phyloP scores from a whole-genome alignment of 2,329 filamentous ascomycete species.

The Fusarium cyanostomum region DNA sequence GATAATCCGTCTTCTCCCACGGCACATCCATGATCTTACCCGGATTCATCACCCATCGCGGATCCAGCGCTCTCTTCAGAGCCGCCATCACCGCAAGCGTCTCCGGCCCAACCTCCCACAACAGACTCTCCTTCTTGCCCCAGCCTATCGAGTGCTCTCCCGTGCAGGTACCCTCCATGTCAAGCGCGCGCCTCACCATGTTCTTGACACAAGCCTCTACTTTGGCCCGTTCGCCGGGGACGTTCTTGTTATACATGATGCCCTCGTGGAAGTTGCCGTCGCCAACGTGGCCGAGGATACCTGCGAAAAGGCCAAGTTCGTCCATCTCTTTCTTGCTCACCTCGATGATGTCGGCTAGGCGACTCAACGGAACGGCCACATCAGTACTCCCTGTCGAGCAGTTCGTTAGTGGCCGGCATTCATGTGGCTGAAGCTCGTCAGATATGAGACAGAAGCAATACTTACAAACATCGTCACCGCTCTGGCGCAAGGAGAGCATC shows the following conservation, averaged over 20 bases:
- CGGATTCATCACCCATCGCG: constrained; percentile 88
- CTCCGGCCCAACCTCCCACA: constrained; percentile 81
- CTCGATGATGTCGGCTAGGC: constrained; percentile 79
- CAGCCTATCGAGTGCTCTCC: constrained; percentile 88
- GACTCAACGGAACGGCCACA: constrained; percentile 82
- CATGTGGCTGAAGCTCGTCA: not conserved
- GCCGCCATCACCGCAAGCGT: constrained; percentile 86
- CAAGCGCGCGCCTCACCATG: constrained; percentile 89
- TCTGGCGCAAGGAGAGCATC: constrained; percentile 75
- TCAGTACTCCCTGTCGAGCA: constrained; percentile 73
- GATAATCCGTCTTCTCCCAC: constrained; percentile 43
- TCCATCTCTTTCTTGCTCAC: constrained; percentile 90
- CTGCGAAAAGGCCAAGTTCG: constrained; percentile 84
- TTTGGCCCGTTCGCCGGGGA: constrained; percentile 75
- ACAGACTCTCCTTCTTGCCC: constrained; percentile 83
- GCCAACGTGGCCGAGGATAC: constrained; percentile 88
- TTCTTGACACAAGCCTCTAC: constrained; percentile 85
- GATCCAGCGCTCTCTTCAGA: constrained; percentile 85
- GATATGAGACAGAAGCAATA: not conserved
- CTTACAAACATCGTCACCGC: constrained; percentile 73
- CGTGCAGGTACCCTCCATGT: constrained; percentile 94
- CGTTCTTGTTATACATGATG: constrained; percentile 83
- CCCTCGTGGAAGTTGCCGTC: constrained; percentile 96
- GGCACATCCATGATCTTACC: constrained; percentile 86
- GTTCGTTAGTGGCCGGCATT: not conserved